Base-by-base conservation (phyloP, 1,139 yeast species). In the Debaryomyces sp. region DNA sequence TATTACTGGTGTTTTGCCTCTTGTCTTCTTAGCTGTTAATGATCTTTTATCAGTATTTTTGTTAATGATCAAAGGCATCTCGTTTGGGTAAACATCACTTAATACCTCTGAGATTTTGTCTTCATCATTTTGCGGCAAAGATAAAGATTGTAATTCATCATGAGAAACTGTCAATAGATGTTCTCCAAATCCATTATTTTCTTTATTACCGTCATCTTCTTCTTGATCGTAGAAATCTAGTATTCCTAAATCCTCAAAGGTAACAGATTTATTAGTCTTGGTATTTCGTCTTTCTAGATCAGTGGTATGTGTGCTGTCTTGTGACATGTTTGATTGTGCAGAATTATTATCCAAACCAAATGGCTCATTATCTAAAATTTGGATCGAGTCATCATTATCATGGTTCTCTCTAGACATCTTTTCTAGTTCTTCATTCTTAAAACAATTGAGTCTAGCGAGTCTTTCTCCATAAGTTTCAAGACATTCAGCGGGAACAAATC, bases 401-500 rank as follows among this genome's bases (percentile, higher is more conserved):
- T 32, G 21, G 29, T 24, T 47, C 27, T 61, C 63, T 36, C 53
- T 53, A 3, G 59, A 48, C 17, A 55, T 50, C 53, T 78, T 71
- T 59, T 83, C 89, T 44, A 84, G 63, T 54, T 87, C 90, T 66
- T 90, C 96, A 68, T 94, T 94, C 56, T 91, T 87, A 80, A 92
- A 90, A 67, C 97, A 90, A 66, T 94, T 94, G 41, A 91, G 75
- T 49, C 99, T 76, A 0, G 99, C 99, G 47, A 95, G 71, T 50
- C 99, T 76, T 66, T 94, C 99, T 41, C 85, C 89, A 52, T 89
- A 91, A 0, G 97, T 89, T 67, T 94, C 99, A 41, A 94, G 73
- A 54, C 96, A 86, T 66, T 94, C 99, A 1, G 98, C 98, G 1
- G 99, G 99, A 1, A 96, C 95, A 70, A 92, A 95, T 3, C 98